Conservation (phyloP, 108 stramenopile genomes). For the Pseudonitzschia delicatissima region DNA sequence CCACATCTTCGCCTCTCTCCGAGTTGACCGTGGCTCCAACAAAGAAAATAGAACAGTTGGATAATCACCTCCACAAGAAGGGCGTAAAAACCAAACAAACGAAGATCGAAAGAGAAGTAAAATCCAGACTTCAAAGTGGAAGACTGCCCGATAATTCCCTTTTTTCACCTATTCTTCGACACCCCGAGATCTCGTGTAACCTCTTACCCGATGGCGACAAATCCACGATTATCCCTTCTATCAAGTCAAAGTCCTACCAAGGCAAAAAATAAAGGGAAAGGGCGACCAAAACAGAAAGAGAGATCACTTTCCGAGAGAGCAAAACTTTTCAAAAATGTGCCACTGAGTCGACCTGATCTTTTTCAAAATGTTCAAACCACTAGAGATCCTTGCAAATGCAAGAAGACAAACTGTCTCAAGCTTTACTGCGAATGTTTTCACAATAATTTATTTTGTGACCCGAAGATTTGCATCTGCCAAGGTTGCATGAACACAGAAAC, state of each 20-base stretch:
- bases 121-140: background rate
- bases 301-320: background rate
- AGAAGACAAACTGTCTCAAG: conserved; percentile 36
- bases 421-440: conserved; percentile 77
- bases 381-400: conserved; percentile 34
- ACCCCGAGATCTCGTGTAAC: too few species aligned
- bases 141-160: too few species aligned
- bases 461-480: conserved; percentile 43
- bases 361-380: conserved; percentile 20
- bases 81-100: too few species aligned
- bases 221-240: too few species aligned
- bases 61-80: background rate
- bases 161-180: background rate
- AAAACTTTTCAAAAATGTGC: background rate
- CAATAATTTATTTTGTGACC: conserved; percentile 43
- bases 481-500: conserved; percentile 50
- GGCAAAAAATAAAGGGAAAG: too few species aligned
- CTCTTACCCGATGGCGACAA: too few species aligned
- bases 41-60: background rate
- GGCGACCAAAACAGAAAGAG: too few species aligned
- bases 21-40: background rate
- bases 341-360: background rate
- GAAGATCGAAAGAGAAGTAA: background rate
- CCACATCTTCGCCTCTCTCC: background rate
- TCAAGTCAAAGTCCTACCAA: too few species aligned